Percentiles rank a stretch among this genome's conserved stretches.
phyloP scores from a whole-genome alignment of 257 asterid species.

The Scutellaria baicalensis region DNA sequence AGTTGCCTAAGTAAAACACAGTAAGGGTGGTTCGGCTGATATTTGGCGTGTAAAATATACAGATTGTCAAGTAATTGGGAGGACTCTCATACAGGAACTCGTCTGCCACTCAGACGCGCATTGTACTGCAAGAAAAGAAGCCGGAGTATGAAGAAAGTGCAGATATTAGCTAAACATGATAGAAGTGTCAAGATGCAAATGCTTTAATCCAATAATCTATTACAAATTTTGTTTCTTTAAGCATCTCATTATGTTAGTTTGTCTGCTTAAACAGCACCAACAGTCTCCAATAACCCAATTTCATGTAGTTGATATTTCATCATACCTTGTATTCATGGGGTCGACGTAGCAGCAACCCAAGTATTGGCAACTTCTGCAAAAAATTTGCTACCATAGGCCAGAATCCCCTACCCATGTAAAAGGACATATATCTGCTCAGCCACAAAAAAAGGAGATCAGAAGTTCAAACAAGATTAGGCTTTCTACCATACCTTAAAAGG shows the following conservation, averaged over 20 bases:
- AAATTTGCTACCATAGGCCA: constrained; percentile 26
- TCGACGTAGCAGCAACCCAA: constrained; percentile 29
- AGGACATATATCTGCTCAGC: not conserved
- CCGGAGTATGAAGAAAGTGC: not conserved
- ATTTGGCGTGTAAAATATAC: not conserved
- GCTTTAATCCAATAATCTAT: no score
- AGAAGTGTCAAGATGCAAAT: no score
- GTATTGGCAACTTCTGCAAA: constrained; percentile 31
- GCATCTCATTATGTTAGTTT: not conserved
- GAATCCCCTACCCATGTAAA: constrained; percentile 30
- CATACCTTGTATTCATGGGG: constrained; percentile 26
- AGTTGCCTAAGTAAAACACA: no score
- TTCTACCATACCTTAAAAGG: constrained; percentile 36
- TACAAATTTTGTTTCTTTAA: not conserved
- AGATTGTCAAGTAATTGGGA: no score
- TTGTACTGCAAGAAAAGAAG: constrained; percentile 26
- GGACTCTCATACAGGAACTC: constrained; percentile 31
- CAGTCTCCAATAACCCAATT: not conserved
- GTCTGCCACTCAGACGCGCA: constrained; percentile 13
- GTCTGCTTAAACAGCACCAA: not conserved
- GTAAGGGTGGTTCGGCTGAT: no score
- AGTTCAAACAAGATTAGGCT: not conserved
- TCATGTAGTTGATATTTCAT: not conserved
- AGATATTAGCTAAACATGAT: not conserved
- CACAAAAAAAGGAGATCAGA: not conserved